These are phyloP conservation scores for Avena sativa DNA, from an alignment of 176 grass and related monocot genomes.

Conservation along the genomic window DNA sequence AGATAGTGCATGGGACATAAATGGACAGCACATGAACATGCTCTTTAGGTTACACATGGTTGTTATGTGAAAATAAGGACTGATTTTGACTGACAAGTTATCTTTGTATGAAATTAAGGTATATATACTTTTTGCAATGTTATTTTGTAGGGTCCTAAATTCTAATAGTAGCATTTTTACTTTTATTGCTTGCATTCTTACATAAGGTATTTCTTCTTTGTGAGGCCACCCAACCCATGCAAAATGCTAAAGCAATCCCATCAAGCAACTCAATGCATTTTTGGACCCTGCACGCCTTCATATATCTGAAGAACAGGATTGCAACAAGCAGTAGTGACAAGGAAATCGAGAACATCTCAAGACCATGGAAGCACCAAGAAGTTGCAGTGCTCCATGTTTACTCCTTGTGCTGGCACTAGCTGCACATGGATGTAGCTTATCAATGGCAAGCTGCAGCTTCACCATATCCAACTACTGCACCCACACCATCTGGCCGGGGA, in stretches of 20 bases:
- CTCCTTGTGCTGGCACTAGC: conserved; percentile 36
- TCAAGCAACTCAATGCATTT: conserved; percentile 50
- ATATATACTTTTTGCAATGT: not conserved
- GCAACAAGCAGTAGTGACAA: not conserved
- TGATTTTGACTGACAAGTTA: not conserved
- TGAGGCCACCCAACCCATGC: conserved; percentile 59
- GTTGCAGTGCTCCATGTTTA: conserved; percentile 14
- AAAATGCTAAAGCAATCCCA: conserved; percentile 70
- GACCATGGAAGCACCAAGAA: conserved; percentile 47
- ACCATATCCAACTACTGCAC: conserved; percentile 82
- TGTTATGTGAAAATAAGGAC: not conserved
- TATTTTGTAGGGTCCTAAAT: conserved; percentile 2
- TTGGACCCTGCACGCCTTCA: conserved; percentile 37
- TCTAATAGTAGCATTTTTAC: conserved; percentile 33
- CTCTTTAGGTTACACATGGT: not conserved
- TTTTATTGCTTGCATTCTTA: conserved; percentile 56
- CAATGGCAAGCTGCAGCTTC: conserved; percentile 61
- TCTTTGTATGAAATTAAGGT: conserved; percentile 3
- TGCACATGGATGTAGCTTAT: conserved; percentile 39
- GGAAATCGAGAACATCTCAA: not conserved
- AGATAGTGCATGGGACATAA: not conserved
- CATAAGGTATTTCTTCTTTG: conserved; percentile 79
- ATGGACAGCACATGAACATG: not conserved
- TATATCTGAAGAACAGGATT: conserved; percentile 12
- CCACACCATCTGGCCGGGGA: conserved; percentile 82